Conservation (phyloP, 306 rosid genomes). For the Gastrolobium villosum region DNA sequence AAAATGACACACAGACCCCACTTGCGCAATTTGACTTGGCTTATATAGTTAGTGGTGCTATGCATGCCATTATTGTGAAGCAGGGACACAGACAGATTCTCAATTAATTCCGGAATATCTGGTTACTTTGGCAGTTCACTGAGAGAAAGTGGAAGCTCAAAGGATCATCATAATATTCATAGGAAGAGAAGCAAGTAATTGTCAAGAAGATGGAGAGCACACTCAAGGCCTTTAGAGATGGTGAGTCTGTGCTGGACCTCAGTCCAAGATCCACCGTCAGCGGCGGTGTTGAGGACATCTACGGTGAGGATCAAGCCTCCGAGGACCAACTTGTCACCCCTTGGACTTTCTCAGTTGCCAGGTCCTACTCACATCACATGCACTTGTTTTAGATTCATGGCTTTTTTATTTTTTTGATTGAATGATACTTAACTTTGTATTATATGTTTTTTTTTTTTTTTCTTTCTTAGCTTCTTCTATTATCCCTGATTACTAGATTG, state of each 20-base stretch:
- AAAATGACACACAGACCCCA: conserved; percentile 23
- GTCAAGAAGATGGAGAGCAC: conserved; percentile 70
- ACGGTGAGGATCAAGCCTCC: conserved; percentile 94
- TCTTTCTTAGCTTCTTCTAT: neutral
- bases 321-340: conserved; percentile 93
- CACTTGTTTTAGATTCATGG: conserved; percentile 1
- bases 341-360: conserved; percentile 93
- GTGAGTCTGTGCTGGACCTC: conserved; percentile 75
- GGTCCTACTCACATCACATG: conserved; percentile 55
- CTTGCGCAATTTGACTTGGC: conserved; percentile 39
- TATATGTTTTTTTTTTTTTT: neutral
- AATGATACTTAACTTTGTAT: neutral
- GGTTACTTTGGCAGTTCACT: neutral
- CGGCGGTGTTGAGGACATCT: conserved; percentile 88
- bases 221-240: conserved; percentile 66
- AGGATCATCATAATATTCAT: neutral
- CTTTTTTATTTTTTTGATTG: neutral
- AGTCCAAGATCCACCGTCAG: conserved; percentile 75
- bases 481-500: neutral
- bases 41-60: neutral
- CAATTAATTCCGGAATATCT: neutral
- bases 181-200: conserved; percentile 6
- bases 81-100: conserved; percentile 15
- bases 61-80: neutral
- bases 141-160: conserved; percentile 6